A percentile compares a stretch with the other conserved stretches of the same genome.
Conservation (phyloP, 371 early-diverging fungal genomes). For the Batkoa obscura region DNA sequence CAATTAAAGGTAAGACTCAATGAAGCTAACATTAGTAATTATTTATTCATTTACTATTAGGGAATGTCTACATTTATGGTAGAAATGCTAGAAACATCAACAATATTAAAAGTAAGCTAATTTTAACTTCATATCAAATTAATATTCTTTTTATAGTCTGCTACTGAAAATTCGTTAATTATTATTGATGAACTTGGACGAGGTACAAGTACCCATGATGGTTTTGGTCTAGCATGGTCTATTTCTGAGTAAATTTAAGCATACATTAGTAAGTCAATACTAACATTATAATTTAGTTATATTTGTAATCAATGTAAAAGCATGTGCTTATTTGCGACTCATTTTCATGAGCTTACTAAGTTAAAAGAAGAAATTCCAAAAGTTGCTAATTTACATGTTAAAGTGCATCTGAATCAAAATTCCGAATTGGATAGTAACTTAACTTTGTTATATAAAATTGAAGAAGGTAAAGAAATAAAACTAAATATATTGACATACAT, state of each 20-base stretch:
- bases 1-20: slow-evolving; percentile 32
- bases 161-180: slow-evolving; percentile 74
- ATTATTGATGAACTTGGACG: slow-evolving; percentile 98
- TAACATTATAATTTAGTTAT: too few relatives aligned
- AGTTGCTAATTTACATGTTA: slow-evolving; percentile 78
- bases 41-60: background rate
- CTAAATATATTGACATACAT: too few relatives aligned
- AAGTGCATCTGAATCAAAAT: slow-evolving; percentile 31
- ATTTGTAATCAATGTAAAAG: slow-evolving; percentile 13
- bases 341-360: slow-evolving; percentile 93
- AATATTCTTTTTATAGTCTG: slow-evolving; percentile 23
- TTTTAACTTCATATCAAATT: background rate
- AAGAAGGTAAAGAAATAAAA: slow-evolving; percentile 20
- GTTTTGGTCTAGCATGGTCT: slow-evolving; percentile 93
- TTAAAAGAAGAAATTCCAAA: slow-evolving; percentile 38
- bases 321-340: slow-evolving; percentile 88
- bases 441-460: slow-evolving; percentile 75
- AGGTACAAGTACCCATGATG: slow-evolving; percentile 97
- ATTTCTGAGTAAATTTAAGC: slow-evolving; percentile 56
- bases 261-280: too few relatives aligned
- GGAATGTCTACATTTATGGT: slow-evolving; percentile 98
- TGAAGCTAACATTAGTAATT: background rate
- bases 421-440: slow-evolving; percentile 16
- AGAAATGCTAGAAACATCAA: slow-evolving; percentile 97
- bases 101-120: slow-evolving; percentile 54